Base-by-base conservation (phyloP, 352 stramenopile genomes). In the Aphanomyces cochlioides region DNA sequence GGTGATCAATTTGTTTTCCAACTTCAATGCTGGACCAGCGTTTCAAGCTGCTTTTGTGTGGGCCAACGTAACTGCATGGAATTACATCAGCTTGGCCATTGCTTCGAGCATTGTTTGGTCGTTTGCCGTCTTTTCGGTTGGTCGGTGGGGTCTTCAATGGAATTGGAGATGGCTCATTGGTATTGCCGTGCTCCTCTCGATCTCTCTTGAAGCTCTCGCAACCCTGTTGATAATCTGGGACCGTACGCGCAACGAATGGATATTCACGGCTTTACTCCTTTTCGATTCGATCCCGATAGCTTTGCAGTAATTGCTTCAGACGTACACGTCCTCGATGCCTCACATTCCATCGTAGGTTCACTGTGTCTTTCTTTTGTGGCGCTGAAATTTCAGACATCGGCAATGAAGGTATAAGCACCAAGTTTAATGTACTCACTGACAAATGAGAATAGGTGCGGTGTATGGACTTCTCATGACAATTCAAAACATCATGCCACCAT, bases 391-490 rank as follows among this genome's bases (percentile, higher is more conserved):
- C 81, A 4, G 67, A 73, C 5, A 79, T 85, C 66, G 83, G 83
- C 12, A 74, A 88, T 56, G 83, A 90, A 74, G 80, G 54, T 61
- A 41, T 28, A 28, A 12, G 5, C 28, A 41, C 7, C 28, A 28
- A 28, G 28, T 28, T 28, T 28, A 28, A 28, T 28, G 28, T 28
- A 28, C 28, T 28, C 28, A 28, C 28, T 28, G 28, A 28, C 28
- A 28, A 28, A 28, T 28, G 28, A 28, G 28, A 28, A 28, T 61
- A 61, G 54, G 79, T 28, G 81, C 81, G 43, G 82, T 89, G 71
- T 86, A 87, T 66, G 80, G 83, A 7, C 74, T 90, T 28, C 69
- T 90, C 38, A 85, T 81, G 19, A 90, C 83, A 13, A 81, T 90
- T 34, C 75, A 73, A 66, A 90, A 89, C 71, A 69, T 90, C 7